These are phyloP conservation scores for Hypoxylon sp. DNA, from an alignment of 2,329 filamentous ascomycete genomes.

Conservation along the genomic window DNA sequence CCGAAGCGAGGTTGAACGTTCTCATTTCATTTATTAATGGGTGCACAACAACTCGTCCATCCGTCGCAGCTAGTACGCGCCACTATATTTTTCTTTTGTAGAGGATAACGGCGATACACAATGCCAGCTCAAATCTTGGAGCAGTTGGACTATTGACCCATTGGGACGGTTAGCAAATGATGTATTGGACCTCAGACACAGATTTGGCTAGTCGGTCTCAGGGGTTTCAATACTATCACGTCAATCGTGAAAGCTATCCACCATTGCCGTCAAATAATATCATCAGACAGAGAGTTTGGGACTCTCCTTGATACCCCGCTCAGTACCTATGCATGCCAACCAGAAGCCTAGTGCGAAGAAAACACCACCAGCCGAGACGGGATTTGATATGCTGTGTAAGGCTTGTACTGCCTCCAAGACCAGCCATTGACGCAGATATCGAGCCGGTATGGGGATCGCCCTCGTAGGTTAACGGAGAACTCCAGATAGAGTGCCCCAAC, in stretches of 20 bases:
- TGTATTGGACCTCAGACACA: slow-evolving; percentile 8
- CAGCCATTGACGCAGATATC: slow-evolving; percentile 18
- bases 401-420: slow-evolving; percentile 30
- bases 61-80: background rate
- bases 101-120: slow-evolving; percentile 7
- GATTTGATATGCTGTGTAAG: slow-evolving; percentile 27
- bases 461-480: slow-evolving; percentile 6
- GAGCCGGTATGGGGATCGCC: slow-evolving; percentile 5
- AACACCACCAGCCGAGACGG: background rate
- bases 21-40: slow-evolving; percentile 10
- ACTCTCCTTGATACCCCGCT: slow-evolving; percentile 10
- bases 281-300: slow-evolving; percentile 8
- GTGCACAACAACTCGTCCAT: slow-evolving; percentile 2
- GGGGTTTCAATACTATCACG: slow-evolving; percentile 2
- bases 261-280: background rate
- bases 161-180: too few relatives aligned
- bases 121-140: background rate
- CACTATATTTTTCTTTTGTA: slow-evolving; percentile 17
- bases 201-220: slow-evolving; percentile 3
- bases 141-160: slow-evolving; percentile 4
- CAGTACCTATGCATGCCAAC: background rate
- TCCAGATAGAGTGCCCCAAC: background rate
- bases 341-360: background rate
- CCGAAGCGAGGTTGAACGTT: too few relatives aligned
- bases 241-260: background rate